These are phyloP conservation scores for Starmerella etchellsii DNA, from an alignment of 805 yeast genomes.

Conservation along the genomic window DNA sequence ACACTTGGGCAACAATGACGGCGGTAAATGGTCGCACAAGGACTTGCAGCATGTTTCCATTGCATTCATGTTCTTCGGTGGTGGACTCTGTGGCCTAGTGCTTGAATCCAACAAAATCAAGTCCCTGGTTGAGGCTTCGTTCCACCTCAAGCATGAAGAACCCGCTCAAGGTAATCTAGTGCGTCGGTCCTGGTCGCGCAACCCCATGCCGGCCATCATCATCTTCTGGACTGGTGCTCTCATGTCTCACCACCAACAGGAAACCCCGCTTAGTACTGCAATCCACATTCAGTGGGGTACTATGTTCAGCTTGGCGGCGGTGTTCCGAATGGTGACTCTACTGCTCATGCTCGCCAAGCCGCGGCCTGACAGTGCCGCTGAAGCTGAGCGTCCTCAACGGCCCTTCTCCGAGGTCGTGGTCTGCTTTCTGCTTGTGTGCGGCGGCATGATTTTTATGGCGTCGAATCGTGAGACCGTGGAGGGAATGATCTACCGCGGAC, in stretches of 20 bases:
- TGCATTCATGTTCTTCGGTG: conserved; percentile 83
- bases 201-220: conserved; percentile 87
- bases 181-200: conserved; percentile 49
- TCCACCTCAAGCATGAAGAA: conserved; percentile 7
- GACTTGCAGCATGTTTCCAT: conserved; percentile 83
- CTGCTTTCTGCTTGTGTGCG: conserved; percentile 67
- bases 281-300: conserved; percentile 92
- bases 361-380: conserved; percentile 19
- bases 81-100: conserved; percentile 81
- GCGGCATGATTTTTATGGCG: conserved; percentile 88
- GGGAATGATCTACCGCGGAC: conserved; percentile 70
- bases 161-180: neutral
- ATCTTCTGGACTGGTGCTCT: conserved; percentile 93
- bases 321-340: conserved; percentile 57
- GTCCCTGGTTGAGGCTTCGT: conserved; percentile 18
- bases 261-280: conserved; percentile 58
- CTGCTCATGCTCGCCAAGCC: conserved; percentile 33
- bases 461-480: conserved; percentile 75
- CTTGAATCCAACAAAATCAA: conserved; percentile 42
- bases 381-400: conserved; percentile 38
- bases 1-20: conserved; percentile 60
- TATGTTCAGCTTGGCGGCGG: conserved; percentile 67
- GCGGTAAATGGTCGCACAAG: conserved; percentile 74
- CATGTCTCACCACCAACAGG: conserved; percentile 91
- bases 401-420: conserved; percentile 81